Evolutionary conservation across 2,329 filamentous ascomycete species (phyloP).

Genomic region (Botrytis medusae): DNA sequence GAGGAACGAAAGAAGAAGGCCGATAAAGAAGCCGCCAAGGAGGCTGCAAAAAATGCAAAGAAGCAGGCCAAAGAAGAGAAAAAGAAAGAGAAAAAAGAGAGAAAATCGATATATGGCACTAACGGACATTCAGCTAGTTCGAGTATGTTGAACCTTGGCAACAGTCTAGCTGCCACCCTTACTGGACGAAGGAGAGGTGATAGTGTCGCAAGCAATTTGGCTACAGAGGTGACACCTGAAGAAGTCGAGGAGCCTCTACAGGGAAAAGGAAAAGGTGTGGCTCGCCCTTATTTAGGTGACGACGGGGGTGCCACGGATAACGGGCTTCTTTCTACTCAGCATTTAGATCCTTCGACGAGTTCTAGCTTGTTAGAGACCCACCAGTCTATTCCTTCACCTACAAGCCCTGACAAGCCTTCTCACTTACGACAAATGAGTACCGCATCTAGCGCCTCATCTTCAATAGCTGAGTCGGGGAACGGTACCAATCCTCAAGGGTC

Average conservation of each 20-base stretch:
- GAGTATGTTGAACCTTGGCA: conserved; percentile 59
- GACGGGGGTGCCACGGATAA: conserved; percentile 24
- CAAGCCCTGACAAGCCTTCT: conserved; percentile 61
- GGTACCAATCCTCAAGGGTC: conserved; percentile 41
- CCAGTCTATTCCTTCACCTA: conserved; percentile 45
- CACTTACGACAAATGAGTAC: conserved; percentile 83
- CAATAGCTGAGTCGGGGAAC: conserved; percentile 63
- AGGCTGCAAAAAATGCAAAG: conserved; percentile 78
- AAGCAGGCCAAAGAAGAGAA: conserved; percentile 81
- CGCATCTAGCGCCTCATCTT: conserved; percentile 80
- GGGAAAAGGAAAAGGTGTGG: conserved; percentile 68
- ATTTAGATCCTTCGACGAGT: conserved; percentile 30
- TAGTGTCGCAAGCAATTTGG: conserved; percentile 59
- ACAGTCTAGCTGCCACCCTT: conserved; percentile 24
- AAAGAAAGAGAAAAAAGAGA: conserved; percentile 57
- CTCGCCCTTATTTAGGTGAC: conserved; percentile 46
- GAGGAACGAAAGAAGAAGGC: conserved; percentile 87
- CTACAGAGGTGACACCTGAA: conserved; percentile 55
- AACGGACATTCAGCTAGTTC: conserved; percentile 55
- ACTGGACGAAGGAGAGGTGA: conserved; percentile 57
- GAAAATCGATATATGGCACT: conserved; percentile 53
- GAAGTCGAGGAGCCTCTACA: conserved; percentile 39
- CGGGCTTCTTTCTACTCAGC: conserved; percentile 30
- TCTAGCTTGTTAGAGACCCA: conserved; percentile 41
- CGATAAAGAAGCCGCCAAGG: conserved; percentile 76